A percentile compares a stretch with the other conserved stretches of the same genome.
Conservation (phyloP, 768 basidiomycete species). For the Leccinum subtestaceum region DNA sequence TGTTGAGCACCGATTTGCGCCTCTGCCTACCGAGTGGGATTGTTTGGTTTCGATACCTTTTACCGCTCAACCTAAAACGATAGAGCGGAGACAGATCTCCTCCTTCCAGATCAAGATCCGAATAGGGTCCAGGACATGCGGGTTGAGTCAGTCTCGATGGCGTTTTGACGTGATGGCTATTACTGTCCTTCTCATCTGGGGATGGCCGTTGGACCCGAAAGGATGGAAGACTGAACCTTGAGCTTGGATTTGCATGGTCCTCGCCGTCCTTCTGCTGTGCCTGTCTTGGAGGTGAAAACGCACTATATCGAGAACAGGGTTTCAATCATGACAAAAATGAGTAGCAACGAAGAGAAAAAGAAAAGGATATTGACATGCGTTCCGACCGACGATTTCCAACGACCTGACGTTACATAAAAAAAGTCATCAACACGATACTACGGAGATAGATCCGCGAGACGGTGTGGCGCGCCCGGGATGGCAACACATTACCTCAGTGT, state of each 20-base stretch:
- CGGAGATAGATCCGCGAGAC: not conserved
- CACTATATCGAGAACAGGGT: slow-evolving; percentile 10
- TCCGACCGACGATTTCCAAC: slow-evolving; percentile 10
- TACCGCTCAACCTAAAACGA: not conserved
- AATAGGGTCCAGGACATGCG: not conserved
- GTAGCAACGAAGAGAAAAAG: slow-evolving; percentile 1
- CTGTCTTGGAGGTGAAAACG: slow-evolving; percentile 4
- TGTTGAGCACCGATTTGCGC: not conserved
- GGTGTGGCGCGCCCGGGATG: not conserved
- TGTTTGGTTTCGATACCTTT: not conserved
- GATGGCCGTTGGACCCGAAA: slow-evolving; percentile 21
- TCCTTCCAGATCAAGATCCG: slow-evolving; percentile 1
- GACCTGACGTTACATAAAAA: slow-evolving; percentile 2
- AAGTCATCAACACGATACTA: not conserved
- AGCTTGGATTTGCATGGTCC: slow-evolving; percentile 4
- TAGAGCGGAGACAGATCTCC: not conserved
- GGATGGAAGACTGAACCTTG: slow-evolving; percentile 18
- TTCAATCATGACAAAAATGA: slow-evolving; percentile 12
- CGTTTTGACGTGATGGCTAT: not conserved
- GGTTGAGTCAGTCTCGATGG: slow-evolving; percentile 5
- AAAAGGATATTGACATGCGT: slow-evolving; percentile 15
- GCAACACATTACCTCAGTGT: slow-evolving; percentile 10
- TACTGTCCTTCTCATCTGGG: slow-evolving; percentile 1
- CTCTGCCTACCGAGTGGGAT: not conserved
- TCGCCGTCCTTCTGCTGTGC: slow-evolving; percentile 1